phyloP scores from a whole-genome alignment of 2,329 filamentous ascomycete genomes.

The Hypoxylon sp. region DNA sequence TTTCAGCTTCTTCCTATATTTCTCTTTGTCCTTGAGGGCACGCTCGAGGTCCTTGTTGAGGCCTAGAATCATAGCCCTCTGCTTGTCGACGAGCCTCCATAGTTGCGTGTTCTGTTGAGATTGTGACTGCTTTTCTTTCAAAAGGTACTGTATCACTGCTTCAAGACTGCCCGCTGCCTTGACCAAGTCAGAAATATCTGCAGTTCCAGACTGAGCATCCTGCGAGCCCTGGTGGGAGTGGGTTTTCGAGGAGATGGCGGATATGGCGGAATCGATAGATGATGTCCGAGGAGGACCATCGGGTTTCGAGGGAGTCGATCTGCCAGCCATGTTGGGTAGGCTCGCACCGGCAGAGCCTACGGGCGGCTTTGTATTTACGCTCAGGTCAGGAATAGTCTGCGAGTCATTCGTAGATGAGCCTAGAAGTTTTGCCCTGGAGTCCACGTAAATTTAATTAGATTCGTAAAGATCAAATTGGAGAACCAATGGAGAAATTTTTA shows the following conservation, averaged over 20 bases:
- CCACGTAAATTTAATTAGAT: constrained; percentile 17
- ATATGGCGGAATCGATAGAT: constrained; percentile 94
- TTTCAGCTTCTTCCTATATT: constrained; percentile 89
- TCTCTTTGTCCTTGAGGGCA: constrained; percentile 91
- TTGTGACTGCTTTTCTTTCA: constrained; percentile 91
- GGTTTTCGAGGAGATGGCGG: constrained; percentile 71
- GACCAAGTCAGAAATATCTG: constrained; percentile 82
- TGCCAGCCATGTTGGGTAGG: constrained; percentile 58
- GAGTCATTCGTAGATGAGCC: constrained; percentile 58
- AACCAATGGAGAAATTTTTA: no score
- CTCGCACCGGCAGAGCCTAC: constrained; percentile 51
- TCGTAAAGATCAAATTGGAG: not conserved
- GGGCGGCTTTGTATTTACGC: constrained; percentile 54
- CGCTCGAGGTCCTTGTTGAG: constrained; percentile 94
- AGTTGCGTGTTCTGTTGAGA: constrained; percentile 90
- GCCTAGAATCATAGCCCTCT: constrained; percentile 90
- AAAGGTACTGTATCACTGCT: constrained; percentile 83
- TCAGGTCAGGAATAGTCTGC: constrained; percentile 55
- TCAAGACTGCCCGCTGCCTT: constrained; percentile 88
- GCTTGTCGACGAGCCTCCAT: constrained; percentile 96
- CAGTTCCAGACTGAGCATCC: constrained; percentile 66
- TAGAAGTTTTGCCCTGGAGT: constrained; percentile 42
- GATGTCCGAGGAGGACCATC: constrained; percentile 72
- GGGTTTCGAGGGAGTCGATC: constrained; percentile 52
- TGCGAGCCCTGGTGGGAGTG: constrained; percentile 66